Percentiles rank a stretch among this genome's conserved stretches.
These are phyloP conservation scores for Maudiozyma serrabonitensis DNA, from an alignment of 805 yeast genomes.

Conservation along the genomic window DNA sequence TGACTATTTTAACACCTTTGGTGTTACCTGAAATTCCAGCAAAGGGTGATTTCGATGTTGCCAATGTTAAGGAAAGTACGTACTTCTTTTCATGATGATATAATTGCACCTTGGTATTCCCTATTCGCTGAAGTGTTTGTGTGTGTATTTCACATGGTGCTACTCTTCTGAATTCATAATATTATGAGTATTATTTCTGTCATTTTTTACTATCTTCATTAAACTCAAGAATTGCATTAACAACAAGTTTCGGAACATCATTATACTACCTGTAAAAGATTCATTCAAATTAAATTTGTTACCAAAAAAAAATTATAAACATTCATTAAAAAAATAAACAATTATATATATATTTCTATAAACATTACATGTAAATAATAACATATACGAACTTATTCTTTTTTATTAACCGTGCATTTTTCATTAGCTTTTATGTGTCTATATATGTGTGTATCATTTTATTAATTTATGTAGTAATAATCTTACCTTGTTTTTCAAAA, in stretches of 20 bases:
- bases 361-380: neutral
- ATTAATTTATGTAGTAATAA: constrained; percentile 25
- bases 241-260: too few species aligned
- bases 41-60: constrained; percentile 78
- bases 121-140: too few species aligned
- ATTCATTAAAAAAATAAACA: neutral
- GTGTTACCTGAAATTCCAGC: constrained; percentile 63
- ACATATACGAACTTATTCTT: too few species aligned
- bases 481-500: constrained; percentile 81
- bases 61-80: constrained; percentile 55
- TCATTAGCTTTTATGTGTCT: neutral
- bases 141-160: too few species aligned
- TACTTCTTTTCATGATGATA: constrained; percentile 54
- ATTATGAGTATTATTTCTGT: too few species aligned
- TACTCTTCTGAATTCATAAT: too few species aligned
- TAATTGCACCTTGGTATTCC: neutral
- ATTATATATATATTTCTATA: neutral
- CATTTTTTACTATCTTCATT: too few species aligned
- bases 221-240: too few species aligned
- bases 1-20: constrained; percentile 51
- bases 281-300: too few species aligned
- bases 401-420: too few species aligned
- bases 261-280: too few species aligned
- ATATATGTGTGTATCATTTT: neutral
- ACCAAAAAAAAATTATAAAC: too few species aligned